These are phyloP conservation scores for Anthracocystis setariae DNA, from an alignment of 1,284 basidiomycete genomes.

Conservation along the genomic window DNA sequence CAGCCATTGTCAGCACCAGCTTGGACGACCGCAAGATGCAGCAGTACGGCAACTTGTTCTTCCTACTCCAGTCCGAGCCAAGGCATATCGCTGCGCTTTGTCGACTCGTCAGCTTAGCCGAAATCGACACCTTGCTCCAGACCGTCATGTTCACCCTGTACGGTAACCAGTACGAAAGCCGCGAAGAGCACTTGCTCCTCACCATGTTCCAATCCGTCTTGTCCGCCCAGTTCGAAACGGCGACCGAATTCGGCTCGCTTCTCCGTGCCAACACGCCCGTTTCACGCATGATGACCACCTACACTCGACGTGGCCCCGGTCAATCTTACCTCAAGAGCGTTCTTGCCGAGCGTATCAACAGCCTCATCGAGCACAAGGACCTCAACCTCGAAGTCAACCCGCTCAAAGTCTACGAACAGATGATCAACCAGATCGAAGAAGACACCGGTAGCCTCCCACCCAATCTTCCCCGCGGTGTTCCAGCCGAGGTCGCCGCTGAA, in stretches of 20 bases:
- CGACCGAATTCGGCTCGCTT: conserved; percentile 95
- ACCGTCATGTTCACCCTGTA: conserved; percentile 99
- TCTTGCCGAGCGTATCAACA: conserved; percentile 95
- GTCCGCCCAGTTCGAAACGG: conserved; percentile 97
- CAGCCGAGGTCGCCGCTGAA: conserved; percentile 90
- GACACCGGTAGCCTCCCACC: conserved; percentile 89
- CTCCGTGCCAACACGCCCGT: conserved; percentile 98
- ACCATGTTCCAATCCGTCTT: conserved; percentile 99
- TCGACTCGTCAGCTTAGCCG: conserved; percentile 92
- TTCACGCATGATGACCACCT: conserved; percentile 99
- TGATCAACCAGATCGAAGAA: conserved; percentile 87
- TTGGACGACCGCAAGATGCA: conserved; percentile 91
- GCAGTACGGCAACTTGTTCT: conserved; percentile 98
- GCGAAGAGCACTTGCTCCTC: conserved; percentile 95
- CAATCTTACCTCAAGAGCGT: conserved; percentile 97
- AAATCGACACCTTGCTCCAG: conserved; percentile 98
- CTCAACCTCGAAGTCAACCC: conserved; percentile 98
- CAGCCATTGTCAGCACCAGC: conserved; percentile 68
- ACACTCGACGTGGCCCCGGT: conserved; percentile 95
- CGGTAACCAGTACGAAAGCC: conserved; percentile 98
- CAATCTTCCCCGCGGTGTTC: conserved; percentile 88
- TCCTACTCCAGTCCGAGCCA: conserved; percentile 96
- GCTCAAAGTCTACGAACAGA: conserved; percentile 77
- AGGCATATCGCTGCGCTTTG: conserved; percentile 95
- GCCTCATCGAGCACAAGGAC: conserved; percentile 96